Percentiles rank a stretch among this genome's conserved stretches.
Evolutionary conservation across 2,329 filamentous ascomycete species (phyloP).

Genomic region (Escovopsis sp.): DNA sequence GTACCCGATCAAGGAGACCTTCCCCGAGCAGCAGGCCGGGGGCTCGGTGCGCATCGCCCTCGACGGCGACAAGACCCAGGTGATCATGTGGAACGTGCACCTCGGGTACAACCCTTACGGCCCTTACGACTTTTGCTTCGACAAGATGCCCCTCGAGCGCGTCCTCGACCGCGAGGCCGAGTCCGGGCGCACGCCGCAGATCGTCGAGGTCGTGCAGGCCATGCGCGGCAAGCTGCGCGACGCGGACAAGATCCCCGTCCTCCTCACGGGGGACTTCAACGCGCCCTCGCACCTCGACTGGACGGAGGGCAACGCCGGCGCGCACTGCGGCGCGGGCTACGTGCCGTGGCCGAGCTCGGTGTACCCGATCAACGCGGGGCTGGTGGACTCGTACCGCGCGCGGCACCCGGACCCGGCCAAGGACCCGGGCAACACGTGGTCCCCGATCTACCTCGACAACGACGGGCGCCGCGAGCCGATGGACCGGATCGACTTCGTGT

Average conservation of each 20-base stretch:
- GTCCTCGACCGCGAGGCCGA: slow-evolving; percentile 19
- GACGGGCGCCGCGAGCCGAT: slow-evolving; percentile 18
- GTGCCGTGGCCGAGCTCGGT: slow-evolving; percentile 25
- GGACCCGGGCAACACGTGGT: slow-evolving; percentile 24
- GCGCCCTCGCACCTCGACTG: slow-evolving; percentile 29
- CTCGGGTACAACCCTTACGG: slow-evolving; percentile 24
- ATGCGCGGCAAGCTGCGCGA: slow-evolving; percentile 18
- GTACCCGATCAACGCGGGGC: slow-evolving; percentile 17
- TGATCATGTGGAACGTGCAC: slow-evolving; percentile 23
- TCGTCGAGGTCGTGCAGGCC: slow-evolving; percentile 17
- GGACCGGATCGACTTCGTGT: slow-evolving; percentile 28
- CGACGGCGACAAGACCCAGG: slow-evolving; percentile 14
- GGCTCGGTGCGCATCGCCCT: slow-evolving; percentile 20
- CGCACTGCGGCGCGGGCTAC: slow-evolving; percentile 20
- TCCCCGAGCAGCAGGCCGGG: slow-evolving; percentile 12
- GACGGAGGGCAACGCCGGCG: slow-evolving; percentile 15
- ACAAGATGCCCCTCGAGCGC: slow-evolving; percentile 16
- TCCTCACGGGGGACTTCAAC: slow-evolving; percentile 27
- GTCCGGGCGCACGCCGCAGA: slow-evolving; percentile 23
- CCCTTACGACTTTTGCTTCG: slow-evolving; percentile 27
- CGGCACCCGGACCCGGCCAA: slow-evolving; percentile 19
- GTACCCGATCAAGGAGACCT: slow-evolving; percentile 21
- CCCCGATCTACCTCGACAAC: slow-evolving; percentile 22
- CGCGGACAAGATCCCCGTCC: slow-evolving; percentile 17
- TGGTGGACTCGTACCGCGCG: slow-evolving; percentile 25